Evolutionary conservation across 371 early-diverging fungal species (phyloP), one percentile per base, ranked within the genome.

Genomic region (Rhizopus delemar): DNA sequence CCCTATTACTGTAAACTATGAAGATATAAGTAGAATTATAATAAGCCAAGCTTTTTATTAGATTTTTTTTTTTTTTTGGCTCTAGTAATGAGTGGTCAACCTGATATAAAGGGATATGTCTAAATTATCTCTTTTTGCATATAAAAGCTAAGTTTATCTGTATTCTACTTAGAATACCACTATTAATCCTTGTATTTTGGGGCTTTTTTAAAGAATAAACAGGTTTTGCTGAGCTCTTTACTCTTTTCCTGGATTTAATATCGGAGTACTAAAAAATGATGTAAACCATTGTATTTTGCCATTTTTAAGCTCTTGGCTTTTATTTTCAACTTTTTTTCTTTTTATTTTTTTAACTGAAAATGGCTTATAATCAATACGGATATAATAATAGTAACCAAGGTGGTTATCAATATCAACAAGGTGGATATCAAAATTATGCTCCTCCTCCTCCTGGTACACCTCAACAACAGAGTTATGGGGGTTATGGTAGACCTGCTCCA

Each of bases 1-100:
- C 88, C 36, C 72, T 89, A 3, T 94, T 94, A 82, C 84, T 57
- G 85, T 92, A 57, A 84, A 82, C 57, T 92, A 91, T 63, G 90
- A 92, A 55, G 77, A 83, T 72, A 85, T 86, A 79, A 67, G 60
- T 56, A 41, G 3, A 34, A 34, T 36, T 13, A 46, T 41, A 28
- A 16, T 41, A 36, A 3, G 8, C 9, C 22, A n/a, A 46, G 8
- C 15, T 39, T 32, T 49, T 0, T 43, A 22, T 12, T 11, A 7
- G 4, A 11, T 13, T 36, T 13, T 51, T 3, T 29, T 46, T 46
- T 61, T 62, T 66, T 66, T 39, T 46, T 66, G 45, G 54, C 61
- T 6, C 8, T 66, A 29, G 60, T 66, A 3, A 61, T 66, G 16
- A 53, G 62, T 12, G 54, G 66, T 32, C 57, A 62, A 29, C 66